Percentiles rank a stretch among this genome's conserved stretches.
These are phyloP conservation scores for Candida argentea DNA, from an alignment of 805 yeast species.

Conservation along the genomic window DNA sequence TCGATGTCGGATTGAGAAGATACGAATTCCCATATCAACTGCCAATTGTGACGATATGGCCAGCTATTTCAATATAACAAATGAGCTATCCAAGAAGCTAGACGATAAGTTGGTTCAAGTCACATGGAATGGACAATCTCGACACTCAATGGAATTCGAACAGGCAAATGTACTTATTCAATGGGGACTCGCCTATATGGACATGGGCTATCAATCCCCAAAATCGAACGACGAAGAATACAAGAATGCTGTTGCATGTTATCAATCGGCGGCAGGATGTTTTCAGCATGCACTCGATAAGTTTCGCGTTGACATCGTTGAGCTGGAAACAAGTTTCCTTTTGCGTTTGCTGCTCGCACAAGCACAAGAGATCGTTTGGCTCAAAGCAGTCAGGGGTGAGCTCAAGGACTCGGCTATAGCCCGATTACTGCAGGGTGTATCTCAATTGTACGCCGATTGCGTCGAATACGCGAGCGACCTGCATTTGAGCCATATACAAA, in stretches of 20 bases:
- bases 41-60: too few species aligned
- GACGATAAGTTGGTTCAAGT: constrained; percentile 53
- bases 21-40: too few species aligned
- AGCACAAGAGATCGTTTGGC: constrained; percentile 85
- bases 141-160: too few species aligned
- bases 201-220: constrained; percentile 39
- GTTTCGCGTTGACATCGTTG: constrained; percentile 29
- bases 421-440: constrained; percentile 53
- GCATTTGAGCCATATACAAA: constrained; percentile 40
- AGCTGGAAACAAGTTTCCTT: constrained; percentile 37
- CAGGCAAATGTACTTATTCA: constrained; percentile 55
- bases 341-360: constrained; percentile 57
- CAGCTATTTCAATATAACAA: too few species aligned
- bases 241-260: constrained; percentile 51
- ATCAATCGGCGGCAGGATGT: constrained; percentile 66
- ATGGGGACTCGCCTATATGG: constrained; percentile 54
- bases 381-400: constrained; percentile 41
- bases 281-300: constrained; percentile 29
- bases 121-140: too few species aligned
- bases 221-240: constrained; percentile 41
- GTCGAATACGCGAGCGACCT: constrained; percentile 30
- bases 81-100: too few species aligned
- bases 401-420: constrained; percentile 54
- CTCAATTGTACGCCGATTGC: constrained; percentile 44
- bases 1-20: constrained; percentile 30